A percentile compares a stretch with the other conserved stretches of the same genome.
phyloP scores from a whole-genome alignment of 2,329 filamentous ascomycete genomes.

The Incumbomyces delicatus region DNA sequence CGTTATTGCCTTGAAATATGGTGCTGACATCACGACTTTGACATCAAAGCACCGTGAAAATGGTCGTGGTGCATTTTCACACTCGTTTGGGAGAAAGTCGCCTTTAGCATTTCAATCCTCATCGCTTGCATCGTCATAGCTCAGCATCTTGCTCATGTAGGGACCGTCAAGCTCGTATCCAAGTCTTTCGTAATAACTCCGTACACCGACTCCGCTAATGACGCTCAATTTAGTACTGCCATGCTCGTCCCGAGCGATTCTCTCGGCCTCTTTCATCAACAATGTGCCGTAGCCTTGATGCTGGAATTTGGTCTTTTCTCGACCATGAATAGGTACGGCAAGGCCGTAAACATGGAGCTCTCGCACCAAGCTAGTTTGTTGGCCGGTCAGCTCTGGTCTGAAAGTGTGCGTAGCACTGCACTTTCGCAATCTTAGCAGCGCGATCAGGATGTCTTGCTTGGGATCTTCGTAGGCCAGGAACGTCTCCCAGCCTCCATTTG shows the following conservation, averaged over 20 bases:
- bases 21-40: too few species aligned
- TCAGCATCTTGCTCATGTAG: slow-evolving; percentile 53
- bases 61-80: background rate
- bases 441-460: slow-evolving; percentile 95
- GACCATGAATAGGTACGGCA: slow-evolving; percentile 91
- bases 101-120: background rate
- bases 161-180: slow-evolving; percentile 91
- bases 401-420: slow-evolving; percentile 89
- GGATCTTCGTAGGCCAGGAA: slow-evolving; percentile 97
- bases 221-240: slow-evolving; percentile 90
- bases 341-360: slow-evolving; percentile 96
- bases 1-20: too few species aligned
- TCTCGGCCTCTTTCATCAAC: slow-evolving; percentile 94
- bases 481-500: slow-evolving; percentile 97
- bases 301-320: slow-evolving; percentile 94
- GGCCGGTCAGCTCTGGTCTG: slow-evolving; percentile 71
- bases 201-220: slow-evolving; percentile 93
- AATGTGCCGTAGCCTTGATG: slow-evolving; percentile 95
- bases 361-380: slow-evolving; percentile 83
- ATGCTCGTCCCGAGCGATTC: slow-evolving; percentile 89
- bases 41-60: background rate
- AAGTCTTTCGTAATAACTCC: slow-evolving; percentile 87
- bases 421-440: slow-evolving; percentile 75
- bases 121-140: slow-evolving; percentile 27
- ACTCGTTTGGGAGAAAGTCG: too few species aligned